Base-by-base conservation (phyloP, 2,329 filamentous ascomycete species). In the Scedosporium dehoogii region DNA sequence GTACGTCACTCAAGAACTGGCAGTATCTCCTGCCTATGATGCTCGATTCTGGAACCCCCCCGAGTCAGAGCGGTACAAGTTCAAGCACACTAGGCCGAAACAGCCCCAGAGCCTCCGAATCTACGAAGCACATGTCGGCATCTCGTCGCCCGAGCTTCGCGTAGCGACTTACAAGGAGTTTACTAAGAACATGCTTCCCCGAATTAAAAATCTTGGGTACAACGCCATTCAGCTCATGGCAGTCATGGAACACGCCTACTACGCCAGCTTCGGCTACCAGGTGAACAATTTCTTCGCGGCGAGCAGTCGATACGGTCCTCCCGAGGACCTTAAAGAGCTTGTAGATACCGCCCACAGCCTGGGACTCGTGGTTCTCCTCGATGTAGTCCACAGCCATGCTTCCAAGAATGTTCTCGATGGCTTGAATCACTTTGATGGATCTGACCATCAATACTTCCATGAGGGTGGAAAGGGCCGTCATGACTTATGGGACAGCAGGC, bases 181-280 rank as follows among this genome's bases (percentile, higher is more conserved):
- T 74, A 97, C 93, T 2, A 82, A 87, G 70, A 91, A 90, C 73
- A 92, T 96, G 82, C 83, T 99, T 6, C 92, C 93, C 16, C 85
- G 93, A 63, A 97, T 99, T 77, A 88, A 92, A 71, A 79, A 86
- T 66, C 80, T 97, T 53, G 94, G 93, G 48, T 99, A 99, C 80
- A 97, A 99, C 72, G 90, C 92, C 62, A 97, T 99, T 68, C 94
- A 99, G 73, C 81, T 99, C 66, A 99, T 99, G 94, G 94, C 94
- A 56, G 83, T 99, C 71, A 99, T 99, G 93, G 94, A 99, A 73
- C 94, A 99, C 76, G 94, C 94, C 59, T 99, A 99, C 81, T 99
- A 99, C 73, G 94, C 94, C 70, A 97, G 93, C 71, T 99, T 99
- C 70, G 94, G 94, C 57, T 99, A 99, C 75, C 94, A 99, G 75